A percentile compares a stretch with the other conserved stretches of the same genome.
phyloP scores from a whole-genome alignment of 75 land plant genomes.

The Gnetum montanum region DNA sequence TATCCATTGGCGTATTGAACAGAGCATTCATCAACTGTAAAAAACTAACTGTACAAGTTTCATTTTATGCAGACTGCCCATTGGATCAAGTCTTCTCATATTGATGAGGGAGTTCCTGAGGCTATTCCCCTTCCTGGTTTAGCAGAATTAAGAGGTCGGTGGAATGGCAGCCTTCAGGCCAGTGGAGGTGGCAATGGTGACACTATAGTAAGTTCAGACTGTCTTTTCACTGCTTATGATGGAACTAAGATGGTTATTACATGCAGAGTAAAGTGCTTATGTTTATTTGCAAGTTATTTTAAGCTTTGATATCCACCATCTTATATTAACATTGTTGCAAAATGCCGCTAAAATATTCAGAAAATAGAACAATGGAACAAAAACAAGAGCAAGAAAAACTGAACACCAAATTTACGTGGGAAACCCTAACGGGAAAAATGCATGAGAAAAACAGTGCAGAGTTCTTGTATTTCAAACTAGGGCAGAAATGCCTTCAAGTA shows the following conservation, averaged over 20 bases:
- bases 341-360: too few relatives aligned
- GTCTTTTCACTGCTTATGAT: not conserved
- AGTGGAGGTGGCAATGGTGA: constrained; percentile 99
- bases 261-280: not conserved
- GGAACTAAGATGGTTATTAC: not conserved
- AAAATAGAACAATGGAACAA: too few relatives aligned
- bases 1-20: too few relatives aligned
- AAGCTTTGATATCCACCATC: not conserved
- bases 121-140: constrained; percentile 86
- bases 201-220: constrained; percentile 46
- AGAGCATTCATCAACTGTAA: too few relatives aligned
- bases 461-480: too few relatives aligned
- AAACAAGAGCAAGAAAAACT: too few relatives aligned
- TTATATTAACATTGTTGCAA: too few relatives aligned
- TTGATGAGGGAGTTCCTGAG: constrained; percentile 62
- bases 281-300: not conserved
- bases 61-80: constrained; percentile 14
- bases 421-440: too few relatives aligned
- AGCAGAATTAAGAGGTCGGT: constrained; percentile 84
- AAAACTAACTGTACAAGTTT: too few relatives aligned
- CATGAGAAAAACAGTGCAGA: too few relatives aligned
- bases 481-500: too few relatives aligned
- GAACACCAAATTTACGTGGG: too few relatives aligned
- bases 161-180: constrained; percentile 94
- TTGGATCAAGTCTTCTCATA: constrained; percentile 12